Base-by-base conservation (phyloP, 2,329 filamentous ascomycete genomes). In the Colletotrichum echinochloae region DNA sequence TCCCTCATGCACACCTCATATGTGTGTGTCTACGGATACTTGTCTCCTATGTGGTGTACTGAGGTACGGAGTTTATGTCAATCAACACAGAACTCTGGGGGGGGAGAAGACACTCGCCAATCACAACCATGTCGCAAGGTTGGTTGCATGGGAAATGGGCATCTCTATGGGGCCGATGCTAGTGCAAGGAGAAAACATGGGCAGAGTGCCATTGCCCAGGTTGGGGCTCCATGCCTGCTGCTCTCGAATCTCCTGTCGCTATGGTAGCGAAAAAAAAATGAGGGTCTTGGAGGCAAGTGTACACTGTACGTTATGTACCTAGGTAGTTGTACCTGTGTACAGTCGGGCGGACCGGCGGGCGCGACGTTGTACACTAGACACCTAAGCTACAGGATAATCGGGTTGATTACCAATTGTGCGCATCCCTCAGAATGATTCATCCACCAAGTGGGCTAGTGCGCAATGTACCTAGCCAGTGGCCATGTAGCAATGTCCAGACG, bases 401-500 rank as follows among this genome's bases (percentile, higher is more conserved):
- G 49, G 28, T 44, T 70, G 67, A 66, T 70, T 70, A 70, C 64
- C 67, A 70, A 62, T 70, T 48, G 51, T 23, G 41, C 55, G 52
- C 46, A 69, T 55, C 66, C 44, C 49, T 65, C 54, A 44, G 48
- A 16, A 37, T 41, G 28, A 35, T 28, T 62, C 35, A 52, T 44
- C 46, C 60, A 39, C 35, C 65, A 16, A 67, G 64, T n/a, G 49
- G 56, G 63, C 51, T 66, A 61, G 56, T 51, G 56, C 39, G 49
- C 41, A 35, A 60, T 44, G 28, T 35, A 4, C 5, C 23, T 28
- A 28, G 48, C 48, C 41, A 20, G 41, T 46, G 12, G 9, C 44
- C 44, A 12, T 46, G 44, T 48, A 9, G 7, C 7, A 30, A 9
- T 18, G 26, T 30, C 3, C 16, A 8, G 26, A 30, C 48, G 16